phyloP scores from a whole-genome alignment of 73 alveolate genomes.

The Stentor coeruleus region DNA sequence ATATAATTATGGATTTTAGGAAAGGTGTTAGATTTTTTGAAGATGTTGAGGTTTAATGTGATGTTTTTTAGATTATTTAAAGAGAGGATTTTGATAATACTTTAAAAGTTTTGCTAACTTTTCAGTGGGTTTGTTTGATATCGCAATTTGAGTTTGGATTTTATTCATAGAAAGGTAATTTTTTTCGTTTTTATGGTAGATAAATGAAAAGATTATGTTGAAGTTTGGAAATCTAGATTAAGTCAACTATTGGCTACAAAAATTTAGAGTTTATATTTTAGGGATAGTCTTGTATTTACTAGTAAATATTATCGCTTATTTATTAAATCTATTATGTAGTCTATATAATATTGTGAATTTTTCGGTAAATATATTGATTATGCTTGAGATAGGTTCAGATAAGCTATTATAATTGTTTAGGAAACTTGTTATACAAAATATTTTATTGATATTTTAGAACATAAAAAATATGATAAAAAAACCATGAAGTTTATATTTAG shows the following conservation, averaged over 20 bases:
- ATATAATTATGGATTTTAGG: not conserved
- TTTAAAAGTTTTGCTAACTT: not conserved
- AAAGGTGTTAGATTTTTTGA: not conserved
- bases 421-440: no score
- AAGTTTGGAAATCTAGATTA: not conserved
- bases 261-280: not conserved
- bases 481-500: no score
- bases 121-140: not conserved
- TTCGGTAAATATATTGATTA: no score
- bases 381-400: no score
- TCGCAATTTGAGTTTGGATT: not conserved
- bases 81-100: slow-evolving; percentile 11
- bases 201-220: slow-evolving; percentile 2
- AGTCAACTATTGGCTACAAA: not conserved
- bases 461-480: no score
- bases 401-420: no score
- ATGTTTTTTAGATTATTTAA: not conserved
- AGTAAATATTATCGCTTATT: not conserved
- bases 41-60: not conserved
- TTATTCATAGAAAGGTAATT: not conserved
- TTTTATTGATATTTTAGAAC: no score
- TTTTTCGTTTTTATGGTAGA: not conserved
- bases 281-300: not conserved
- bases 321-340: no score
- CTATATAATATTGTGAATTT: no score